These are phyloP conservation scores for Cyclotella distinguenda DNA, from an alignment of 108 stramenopile genomes.

Conservation along the genomic window DNA sequence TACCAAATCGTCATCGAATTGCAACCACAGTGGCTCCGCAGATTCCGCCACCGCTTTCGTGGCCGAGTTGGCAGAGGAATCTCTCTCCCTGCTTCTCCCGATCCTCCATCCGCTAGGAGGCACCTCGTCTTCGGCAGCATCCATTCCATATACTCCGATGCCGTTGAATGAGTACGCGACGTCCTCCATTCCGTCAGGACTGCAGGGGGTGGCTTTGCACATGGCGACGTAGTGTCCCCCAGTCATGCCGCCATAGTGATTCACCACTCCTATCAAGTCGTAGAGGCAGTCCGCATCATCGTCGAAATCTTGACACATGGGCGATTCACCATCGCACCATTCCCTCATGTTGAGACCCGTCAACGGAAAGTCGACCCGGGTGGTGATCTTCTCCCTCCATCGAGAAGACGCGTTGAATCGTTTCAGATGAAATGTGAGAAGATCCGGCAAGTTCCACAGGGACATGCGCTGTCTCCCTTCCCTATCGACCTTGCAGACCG, in stretches of 20 bases:
- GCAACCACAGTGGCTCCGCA: conserved; percentile 88
- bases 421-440: conserved; percentile 93
- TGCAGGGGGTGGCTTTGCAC: conserved; percentile 85
- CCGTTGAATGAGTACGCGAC: conserved; percentile 80
- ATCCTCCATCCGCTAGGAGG: conserved; percentile 67
- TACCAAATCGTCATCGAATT: conserved; percentile 95
- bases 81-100: conserved; percentile 66
- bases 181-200: conserved; percentile 84
- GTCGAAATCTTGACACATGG: conserved; percentile 32
- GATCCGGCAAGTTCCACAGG: conserved; percentile 90
- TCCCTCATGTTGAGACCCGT: conserved; percentile 85
- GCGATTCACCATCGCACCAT: conserved; percentile 77
- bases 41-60: conserved; percentile 62
- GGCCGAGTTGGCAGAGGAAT: conserved; percentile 54
- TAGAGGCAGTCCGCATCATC: conserved; percentile 63
- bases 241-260: conserved; percentile 95
- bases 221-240: conserved; percentile 97
- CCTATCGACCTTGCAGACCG: conserved; percentile 83
- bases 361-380: conserved; percentile 92
- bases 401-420: conserved; percentile 91
- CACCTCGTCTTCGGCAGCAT: conserved; percentile 46
- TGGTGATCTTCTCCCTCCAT: conserved; percentile 93
- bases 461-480: conserved; percentile 85
- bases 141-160: conserved; percentile 35
- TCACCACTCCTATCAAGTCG: conserved; percentile 91